Conservation (phyloP, 1,284 basidiomycete species). For the Tilletia horrida region DNA sequence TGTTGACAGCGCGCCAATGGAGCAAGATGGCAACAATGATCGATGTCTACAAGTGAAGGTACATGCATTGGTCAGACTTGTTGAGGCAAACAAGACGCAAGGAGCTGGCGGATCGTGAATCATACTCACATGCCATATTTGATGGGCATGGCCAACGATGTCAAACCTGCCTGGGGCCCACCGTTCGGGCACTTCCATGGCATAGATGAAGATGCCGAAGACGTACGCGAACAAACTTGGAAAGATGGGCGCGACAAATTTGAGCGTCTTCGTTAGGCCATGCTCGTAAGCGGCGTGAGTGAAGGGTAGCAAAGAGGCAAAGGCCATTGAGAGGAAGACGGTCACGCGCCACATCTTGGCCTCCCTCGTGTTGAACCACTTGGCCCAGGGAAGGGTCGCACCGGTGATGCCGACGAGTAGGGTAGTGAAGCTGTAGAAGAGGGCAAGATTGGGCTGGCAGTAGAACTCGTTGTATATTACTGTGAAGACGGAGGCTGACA, state of each 20-base stretch:
- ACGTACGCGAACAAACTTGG: slow-evolving; percentile 47
- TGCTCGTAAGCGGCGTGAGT: slow-evolving; percentile 48
- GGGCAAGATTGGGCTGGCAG: slow-evolving; percentile 51
- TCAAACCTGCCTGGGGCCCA: slow-evolving; percentile 49
- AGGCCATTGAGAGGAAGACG: slow-evolving; percentile 50
- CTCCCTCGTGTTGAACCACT: slow-evolving; percentile 50
- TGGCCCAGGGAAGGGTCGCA: slow-evolving; percentile 50
- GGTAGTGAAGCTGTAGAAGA: slow-evolving; percentile 46
- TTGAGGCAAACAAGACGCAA: no score
- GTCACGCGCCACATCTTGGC: slow-evolving; percentile 48
- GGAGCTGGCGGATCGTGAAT: slow-evolving; percentile 25
- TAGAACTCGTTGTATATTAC: slow-evolving; percentile 54
- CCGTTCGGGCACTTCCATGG: slow-evolving; percentile 48
- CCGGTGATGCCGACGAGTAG: slow-evolving; percentile 44
- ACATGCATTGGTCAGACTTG: no score
- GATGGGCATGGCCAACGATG: slow-evolving; percentile 50
- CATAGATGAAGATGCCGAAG: slow-evolving; percentile 48
- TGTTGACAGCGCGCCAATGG: slow-evolving; percentile 47
- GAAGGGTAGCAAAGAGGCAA: slow-evolving; percentile 48
- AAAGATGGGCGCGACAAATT: slow-evolving; percentile 49
- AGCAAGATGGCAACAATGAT: slow-evolving; percentile 41
- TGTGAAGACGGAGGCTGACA: slow-evolving; percentile 51
- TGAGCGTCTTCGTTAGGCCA: slow-evolving; percentile 38
- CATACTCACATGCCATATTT: slow-evolving; percentile 52
- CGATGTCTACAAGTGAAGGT: not conserved